Evolutionary conservation across 108 stramenopile genomes (phyloP), one percentile per base, ranked within the genome.

Genomic region (Schizochytrium sp.): DNA sequence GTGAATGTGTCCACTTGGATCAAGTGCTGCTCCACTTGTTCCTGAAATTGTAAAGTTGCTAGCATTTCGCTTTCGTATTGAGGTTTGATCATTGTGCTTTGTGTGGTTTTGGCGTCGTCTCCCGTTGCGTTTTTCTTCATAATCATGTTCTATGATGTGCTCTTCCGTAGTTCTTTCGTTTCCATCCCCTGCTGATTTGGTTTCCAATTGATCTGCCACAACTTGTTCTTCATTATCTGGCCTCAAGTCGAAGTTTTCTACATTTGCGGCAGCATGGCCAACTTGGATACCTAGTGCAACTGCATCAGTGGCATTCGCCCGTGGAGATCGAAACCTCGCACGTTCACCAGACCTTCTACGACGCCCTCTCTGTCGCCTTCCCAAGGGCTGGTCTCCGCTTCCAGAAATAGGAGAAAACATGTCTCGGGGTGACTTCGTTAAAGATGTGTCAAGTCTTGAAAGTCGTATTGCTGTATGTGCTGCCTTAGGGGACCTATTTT

Each of bases 271-370:
- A 40, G 76, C 76, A 40, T 83, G 76, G 10, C 53, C 53, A 42
- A 83, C 47, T 28, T 83, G 76, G 13, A 83, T 55, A 40, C 76
- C 76, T 53, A 83, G 13, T 8, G 76, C 76, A 8, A 83, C 53
- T 5, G 76, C 76, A 10, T 83, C 76, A 10, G 76, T 83, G 10
- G 76, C 47, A 8, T 47, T 83, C 38, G 76, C 76, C 5, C 76
- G 76, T 10, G 76, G 76, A 10, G 76, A 83, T 83, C 50, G 38
- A 17, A 55, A 55, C 8, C 53, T n/a, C 38, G 53, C 47, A 10
- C 53, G 10, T 83, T 83, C 76, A 53, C 3, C 47, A 10, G 53
- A 55, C 12, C n/a, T 46, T 1, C 76, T 49, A 10, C 76, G 76
- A 53, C 76, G 50, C 5, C 76, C 76, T 1, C 76, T 47, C 10